Evolutionary conservation across 2,329 filamentous ascomycete genomes (phyloP), one percentile per base, ranked within the genome.

Genomic region (Cadophora malorum): DNA sequence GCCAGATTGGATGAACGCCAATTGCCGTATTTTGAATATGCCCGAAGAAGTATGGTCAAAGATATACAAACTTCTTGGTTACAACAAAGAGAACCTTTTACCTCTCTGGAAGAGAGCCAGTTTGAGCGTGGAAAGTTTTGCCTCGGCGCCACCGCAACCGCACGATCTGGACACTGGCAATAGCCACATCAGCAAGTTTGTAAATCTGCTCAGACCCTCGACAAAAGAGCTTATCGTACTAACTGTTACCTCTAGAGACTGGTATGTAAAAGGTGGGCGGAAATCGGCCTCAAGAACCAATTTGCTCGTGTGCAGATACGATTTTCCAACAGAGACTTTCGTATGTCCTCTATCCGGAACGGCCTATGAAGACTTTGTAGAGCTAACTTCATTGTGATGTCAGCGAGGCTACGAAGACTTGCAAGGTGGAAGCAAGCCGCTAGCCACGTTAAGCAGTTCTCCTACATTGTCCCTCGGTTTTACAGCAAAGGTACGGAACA

Each of bases 391-490:
- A 4, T 2, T 16, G n/a, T 23, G 33, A 23, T 12, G 31, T 7
- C 16, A 64, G 61, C 38, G 23, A 50, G 81, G 28, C 76, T 87
- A 49, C 81, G 84, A 65, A 79, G 79, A 55, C 81, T 87, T 69
- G 81, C 84, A 49, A 78, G 77, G 60, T 71, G 78, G 79, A 16
- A 81, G 84, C 75, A 79, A 87, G 25, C 50, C 3, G 83, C 84
- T 21, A 76, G 79, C 63, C 81, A 85, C 75, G 85, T 87, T 67
- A 85, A 83, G 75, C 86, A 86, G 73, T 87, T 88, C 77, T 85
- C 83, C 70, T 88, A 88, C 75, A 81, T 87, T 76, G 82, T 88
- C 7, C 65, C 65, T 47, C 58, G 56, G 2, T 38, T 66, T 10
- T 66, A 66, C 33, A 53, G 49, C 33, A 55, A 56, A 63, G 65